These are phyloP conservation scores for Dissoconium aciculare DNA, from an alignment of 2,329 filamentous ascomycete species.

Conservation along the genomic window DNA sequence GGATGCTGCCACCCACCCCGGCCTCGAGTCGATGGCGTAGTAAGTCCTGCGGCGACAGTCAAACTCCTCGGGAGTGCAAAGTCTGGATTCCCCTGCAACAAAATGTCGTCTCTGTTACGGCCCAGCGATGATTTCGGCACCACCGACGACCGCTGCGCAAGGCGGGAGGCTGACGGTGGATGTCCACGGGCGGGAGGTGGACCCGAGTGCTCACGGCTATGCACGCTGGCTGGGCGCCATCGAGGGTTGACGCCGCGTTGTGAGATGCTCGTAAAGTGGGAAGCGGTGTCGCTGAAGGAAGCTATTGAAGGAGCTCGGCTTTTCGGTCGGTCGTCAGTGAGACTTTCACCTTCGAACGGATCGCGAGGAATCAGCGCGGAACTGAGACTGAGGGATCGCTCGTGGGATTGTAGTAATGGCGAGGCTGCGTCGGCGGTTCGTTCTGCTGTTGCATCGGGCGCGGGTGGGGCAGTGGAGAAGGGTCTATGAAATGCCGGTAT, in stretches of 20 bases:
- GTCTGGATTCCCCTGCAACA: constrained; percentile 70
- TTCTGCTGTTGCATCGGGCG: too few species aligned
- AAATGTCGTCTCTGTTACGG: constrained; percentile 47
- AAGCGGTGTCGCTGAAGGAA: constrained; percentile 60
- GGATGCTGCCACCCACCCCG: too few species aligned
- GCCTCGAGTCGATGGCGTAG: too few species aligned
- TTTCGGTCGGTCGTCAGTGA: constrained; percentile 47
- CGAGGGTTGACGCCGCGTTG: constrained; percentile 78
- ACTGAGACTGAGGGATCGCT: too few species aligned
- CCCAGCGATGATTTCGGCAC: constrained; percentile 27
- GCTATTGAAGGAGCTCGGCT: constrained; percentile 20
- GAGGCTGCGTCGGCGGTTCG: too few species aligned
- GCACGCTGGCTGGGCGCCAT: constrained; percentile 55
- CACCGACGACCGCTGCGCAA: constrained; percentile 5
- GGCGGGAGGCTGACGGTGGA: constrained; percentile 23
- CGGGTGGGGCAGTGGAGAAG: too few species aligned
- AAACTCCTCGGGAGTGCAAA: constrained; percentile 72
- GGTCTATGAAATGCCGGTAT: too few species aligned
- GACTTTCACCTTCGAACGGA: too few species aligned
- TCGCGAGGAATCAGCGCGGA: too few species aligned
- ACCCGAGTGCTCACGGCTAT: too few species aligned
- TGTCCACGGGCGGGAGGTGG: constrained; percentile 9
- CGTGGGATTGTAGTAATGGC: constrained; percentile 5
- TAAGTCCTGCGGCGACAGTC: too few species aligned
- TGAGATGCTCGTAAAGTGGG: constrained; percentile 78